These are phyloP conservation scores for Myriosclerotinia scirpicola DNA, from an alignment of 2,329 filamentous ascomycete genomes.

Conservation along the genomic window DNA sequence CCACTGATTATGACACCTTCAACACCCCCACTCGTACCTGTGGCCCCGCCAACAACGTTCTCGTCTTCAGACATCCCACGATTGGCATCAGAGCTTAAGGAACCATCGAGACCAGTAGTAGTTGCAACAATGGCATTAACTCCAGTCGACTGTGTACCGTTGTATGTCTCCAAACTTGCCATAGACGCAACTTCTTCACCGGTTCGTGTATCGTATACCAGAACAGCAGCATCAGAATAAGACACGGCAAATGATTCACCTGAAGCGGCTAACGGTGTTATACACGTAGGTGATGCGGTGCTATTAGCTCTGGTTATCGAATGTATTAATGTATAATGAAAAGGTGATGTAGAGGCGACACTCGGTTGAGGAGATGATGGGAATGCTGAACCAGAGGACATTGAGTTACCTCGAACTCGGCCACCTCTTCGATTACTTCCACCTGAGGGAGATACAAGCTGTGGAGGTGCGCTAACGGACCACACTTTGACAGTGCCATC, in stretches of 20 bases:
- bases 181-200: constrained; percentile 86
- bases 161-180: constrained; percentile 92
- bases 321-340: constrained; percentile 85
- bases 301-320: constrained; percentile 72
- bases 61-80: constrained; percentile 67
- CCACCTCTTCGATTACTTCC: constrained; percentile 66
- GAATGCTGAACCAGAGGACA: constrained; percentile 91
- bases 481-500: constrained; percentile 92
- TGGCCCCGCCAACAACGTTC: constrained; percentile 77
- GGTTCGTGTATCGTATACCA: constrained; percentile 89
- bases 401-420: constrained; percentile 83
- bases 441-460: constrained; percentile 76
- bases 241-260: constrained; percentile 92
- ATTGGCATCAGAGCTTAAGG: constrained; percentile 59
- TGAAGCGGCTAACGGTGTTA: constrained; percentile 78
- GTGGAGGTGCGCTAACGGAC: constrained; percentile 89
- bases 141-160: constrained; percentile 76
- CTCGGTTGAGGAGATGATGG: constrained; percentile 87
- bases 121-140: constrained; percentile 92
- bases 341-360: constrained; percentile 79
- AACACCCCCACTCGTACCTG: constrained; percentile 72
- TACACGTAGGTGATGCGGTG: constrained; percentile 81
- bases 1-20: constrained; percentile 95
- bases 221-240: constrained; percentile 83
- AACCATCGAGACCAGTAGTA: constrained; percentile 73